Conservation (phyloP, 2,329 filamentous ascomycete species). For the Aspergillus unguis region DNA sequence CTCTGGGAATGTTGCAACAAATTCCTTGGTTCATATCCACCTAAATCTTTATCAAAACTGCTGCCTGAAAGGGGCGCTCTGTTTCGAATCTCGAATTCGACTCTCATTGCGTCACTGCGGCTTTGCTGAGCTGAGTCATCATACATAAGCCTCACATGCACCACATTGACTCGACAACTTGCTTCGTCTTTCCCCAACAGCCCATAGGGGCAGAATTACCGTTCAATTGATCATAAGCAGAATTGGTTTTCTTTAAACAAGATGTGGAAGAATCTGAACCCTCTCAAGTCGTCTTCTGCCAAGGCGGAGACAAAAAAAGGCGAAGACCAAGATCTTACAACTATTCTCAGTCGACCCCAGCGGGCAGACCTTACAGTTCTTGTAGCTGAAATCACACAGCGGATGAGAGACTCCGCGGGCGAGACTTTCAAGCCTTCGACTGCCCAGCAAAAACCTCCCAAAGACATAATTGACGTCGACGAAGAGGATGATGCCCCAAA, state of each 20-base stretch:
- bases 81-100: neutral
- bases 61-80: neutral
- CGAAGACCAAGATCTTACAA: constrained; percentile 42
- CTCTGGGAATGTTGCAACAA: too few relatives aligned
- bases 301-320: constrained; percentile 23
- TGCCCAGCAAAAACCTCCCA: neutral
- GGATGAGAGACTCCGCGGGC: constrained; percentile 39
- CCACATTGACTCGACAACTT: neutral
- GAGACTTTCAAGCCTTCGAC: constrained; percentile 36
- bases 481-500: constrained; percentile 7
- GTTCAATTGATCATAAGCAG: neutral
- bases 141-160: neutral
- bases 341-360: constrained; percentile 41
- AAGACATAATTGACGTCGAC: constrained; percentile 5
- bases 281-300: constrained; percentile 17
- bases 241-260: constrained; percentile 8
- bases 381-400: constrained; percentile 37
- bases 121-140: constrained; percentile 21
- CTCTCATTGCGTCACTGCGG: constrained; percentile 1
- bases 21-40: too few relatives aligned
- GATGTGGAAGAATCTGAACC: constrained; percentile 32
- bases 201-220: neutral
- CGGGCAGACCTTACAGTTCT: constrained; percentile 43
- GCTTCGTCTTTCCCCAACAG: neutral
- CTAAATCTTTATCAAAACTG: neutral